These are phyloP conservation scores for Terana coerulea DNA, from an alignment of 768 basidiomycete species.

Conservation along the genomic window DNA sequence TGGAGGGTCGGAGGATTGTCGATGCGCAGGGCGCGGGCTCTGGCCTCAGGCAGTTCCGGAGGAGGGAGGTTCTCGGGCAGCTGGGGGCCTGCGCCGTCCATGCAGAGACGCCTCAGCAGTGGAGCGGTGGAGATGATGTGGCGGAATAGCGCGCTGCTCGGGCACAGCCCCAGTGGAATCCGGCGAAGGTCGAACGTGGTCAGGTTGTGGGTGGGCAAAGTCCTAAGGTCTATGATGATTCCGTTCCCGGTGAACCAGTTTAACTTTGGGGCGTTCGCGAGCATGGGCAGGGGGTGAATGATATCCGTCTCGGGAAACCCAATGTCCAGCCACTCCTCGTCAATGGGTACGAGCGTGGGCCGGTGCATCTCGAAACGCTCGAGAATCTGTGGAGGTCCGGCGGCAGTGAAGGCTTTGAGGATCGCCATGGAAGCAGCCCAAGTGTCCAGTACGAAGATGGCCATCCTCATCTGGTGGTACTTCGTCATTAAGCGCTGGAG, in stretches of 20 bases:
- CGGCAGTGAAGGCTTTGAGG: constrained; percentile 24
- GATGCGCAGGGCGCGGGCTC: background rate
- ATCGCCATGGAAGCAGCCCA: background rate
- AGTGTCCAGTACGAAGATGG: constrained; percentile 1
- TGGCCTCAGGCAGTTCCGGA: background rate
- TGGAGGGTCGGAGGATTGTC: too few species aligned
- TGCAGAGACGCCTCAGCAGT: constrained; percentile 46
- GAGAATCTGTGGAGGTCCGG: constrained; percentile 26
- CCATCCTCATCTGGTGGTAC: constrained; percentile 9
- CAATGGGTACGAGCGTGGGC: constrained; percentile 22
- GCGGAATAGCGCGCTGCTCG: constrained; percentile 47
- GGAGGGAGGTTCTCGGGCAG: background rate
- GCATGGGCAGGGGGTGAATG: constrained; percentile 42
- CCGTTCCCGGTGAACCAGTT: constrained; percentile 53
- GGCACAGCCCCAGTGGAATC: constrained; percentile 49
- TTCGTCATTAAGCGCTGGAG: constrained; percentile 7
- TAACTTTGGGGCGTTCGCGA: constrained; percentile 41
- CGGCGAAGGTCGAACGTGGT: constrained; percentile 62
- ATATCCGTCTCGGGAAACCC: constrained; percentile 24
- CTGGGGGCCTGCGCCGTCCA: constrained; percentile 61
- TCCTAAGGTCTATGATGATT: constrained; percentile 57
- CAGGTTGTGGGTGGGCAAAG: constrained; percentile 47
- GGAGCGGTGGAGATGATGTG: constrained; percentile 42
- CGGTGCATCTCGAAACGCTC: constrained; percentile 67
- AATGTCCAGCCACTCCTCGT: background rate